Evolutionary conservation across 2,329 filamentous ascomycete genomes (phyloP), one percentile per base, ranked within the genome.

Genomic region (Uncinocarpus reesii): DNA sequence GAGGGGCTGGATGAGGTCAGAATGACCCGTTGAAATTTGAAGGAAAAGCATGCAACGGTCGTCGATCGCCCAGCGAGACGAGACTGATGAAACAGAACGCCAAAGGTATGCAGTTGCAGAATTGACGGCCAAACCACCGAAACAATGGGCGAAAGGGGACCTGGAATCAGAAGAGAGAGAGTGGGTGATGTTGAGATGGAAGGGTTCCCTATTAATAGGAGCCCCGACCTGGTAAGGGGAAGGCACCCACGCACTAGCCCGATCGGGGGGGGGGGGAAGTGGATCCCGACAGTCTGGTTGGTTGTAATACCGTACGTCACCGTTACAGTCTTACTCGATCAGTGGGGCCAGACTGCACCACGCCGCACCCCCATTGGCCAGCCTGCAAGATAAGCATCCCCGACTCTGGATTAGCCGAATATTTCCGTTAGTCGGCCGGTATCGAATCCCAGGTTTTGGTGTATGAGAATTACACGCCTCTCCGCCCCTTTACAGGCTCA

Each of bases 11-110:
- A 18, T 4, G 21, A 18, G n/a, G 21, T 15, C 32, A 20, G 34
- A 16, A 35, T 11, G 18, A 40, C 24, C 18, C 28, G 44, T 38
- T 21, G 34, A 26, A 48, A 41, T 32, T 11, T 15, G 20, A 48
- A 48, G 20, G 13, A 48, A 20, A 20, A 26, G 11, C 18, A 35
- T 18, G 7, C 26, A 37, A 13, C 28, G 28, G 8, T 42, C 46
- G 37, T 42, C 46, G 18, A 34, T 16, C 18, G 29, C 28, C 37
- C 46, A 35, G 46, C 46, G 46, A 35, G 46, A 48, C 36, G 46
- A 48, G 20, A 28, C 6, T 15, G 18, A 42, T 4, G 42, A 21
- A 35, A n/a, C 20, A 41, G 37, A 42, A 28, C 31, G 38, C 37
- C 46, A 13, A 37, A 26, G 28, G 15, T 34, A 35, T 35, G 34